A percentile compares a stretch with the other conserved stretches of the same genome.
phyloP scores from a whole-genome alignment of 768 basidiomycete genomes.

The Paxillus ammoniavirescens region DNA sequence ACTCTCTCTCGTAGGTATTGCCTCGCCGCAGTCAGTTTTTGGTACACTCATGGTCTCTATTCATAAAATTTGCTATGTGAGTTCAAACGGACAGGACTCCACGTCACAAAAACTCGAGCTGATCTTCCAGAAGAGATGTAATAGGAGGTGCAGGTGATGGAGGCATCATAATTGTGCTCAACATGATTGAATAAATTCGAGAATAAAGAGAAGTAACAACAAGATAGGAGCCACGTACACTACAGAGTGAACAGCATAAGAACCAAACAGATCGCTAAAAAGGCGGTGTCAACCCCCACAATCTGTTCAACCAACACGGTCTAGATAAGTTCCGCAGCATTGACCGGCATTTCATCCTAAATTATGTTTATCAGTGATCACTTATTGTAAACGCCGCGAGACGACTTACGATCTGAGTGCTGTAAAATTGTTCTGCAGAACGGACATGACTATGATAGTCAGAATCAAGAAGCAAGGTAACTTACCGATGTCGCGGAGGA shows the following conservation, averaged over 20 bases:
- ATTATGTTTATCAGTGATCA: conserved; percentile 22
- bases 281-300: conserved; percentile 2
- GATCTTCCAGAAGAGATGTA: neutral
- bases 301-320: conserved; percentile 1
- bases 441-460: conserved; percentile 10
- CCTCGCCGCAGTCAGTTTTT: neutral
- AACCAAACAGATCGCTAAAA: conserved; percentile 3
- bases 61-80: too few species aligned
- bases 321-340: conserved; percentile 96
- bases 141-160: neutral
- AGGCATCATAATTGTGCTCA: neutral
- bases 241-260: conserved; percentile 16
- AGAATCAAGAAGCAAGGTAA: conserved; percentile 5
- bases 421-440: conserved; percentile 87
- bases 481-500: conserved; percentile 94
- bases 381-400: conserved; percentile 1
- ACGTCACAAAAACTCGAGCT: neutral
- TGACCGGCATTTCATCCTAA: conserved; percentile 98
- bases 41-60: too few species aligned
- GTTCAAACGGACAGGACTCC: too few species aligned
- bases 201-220: conserved; percentile 8
- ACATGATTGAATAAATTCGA: conserved; percentile 1
- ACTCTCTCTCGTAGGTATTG: neutral
- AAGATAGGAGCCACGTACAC: conserved; percentile 8
- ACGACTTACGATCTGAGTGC: conserved; percentile 79